These are phyloP conservation scores for Eucalyptus regnans DNA, from an alignment of 345 rosid genomes.

Conservation along the genomic window DNA sequence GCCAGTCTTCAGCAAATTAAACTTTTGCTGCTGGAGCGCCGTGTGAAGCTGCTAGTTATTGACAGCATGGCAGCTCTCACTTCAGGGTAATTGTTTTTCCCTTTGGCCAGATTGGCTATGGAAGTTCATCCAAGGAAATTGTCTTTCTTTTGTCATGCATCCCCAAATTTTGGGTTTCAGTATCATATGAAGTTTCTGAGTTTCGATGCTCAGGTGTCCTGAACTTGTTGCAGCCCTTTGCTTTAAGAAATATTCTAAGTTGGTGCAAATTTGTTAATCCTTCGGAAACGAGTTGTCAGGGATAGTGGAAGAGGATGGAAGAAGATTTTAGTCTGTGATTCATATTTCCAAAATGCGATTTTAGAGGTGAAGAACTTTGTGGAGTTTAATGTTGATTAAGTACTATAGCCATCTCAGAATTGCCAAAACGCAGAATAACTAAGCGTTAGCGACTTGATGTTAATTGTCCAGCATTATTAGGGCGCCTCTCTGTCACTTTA, in stretches of 20 bases:
- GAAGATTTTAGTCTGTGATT: not conserved
- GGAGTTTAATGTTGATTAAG: not conserved
- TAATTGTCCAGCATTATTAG: not conserved
- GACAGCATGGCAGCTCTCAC: conserved; percentile 90
- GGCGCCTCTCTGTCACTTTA: not conserved
- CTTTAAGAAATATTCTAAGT: not conserved
- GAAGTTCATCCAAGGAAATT: not conserved
- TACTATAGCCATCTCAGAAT: not conserved
- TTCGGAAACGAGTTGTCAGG: not conserved
- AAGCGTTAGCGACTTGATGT: not conserved
- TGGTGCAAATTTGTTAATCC: not conserved
- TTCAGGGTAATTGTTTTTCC: conserved; percentile 35
- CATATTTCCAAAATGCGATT: not conserved
- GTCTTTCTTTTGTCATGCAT: not conserved
- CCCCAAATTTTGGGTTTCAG: not conserved
- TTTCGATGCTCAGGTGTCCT: not conserved
- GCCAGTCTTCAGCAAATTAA: conserved; percentile 72
- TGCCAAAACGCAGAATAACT: not conserved
- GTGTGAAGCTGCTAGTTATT: conserved; percentile 70
- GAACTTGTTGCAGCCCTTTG: not conserved
- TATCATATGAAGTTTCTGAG: not conserved
- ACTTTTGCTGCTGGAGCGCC: conserved; percentile 53
- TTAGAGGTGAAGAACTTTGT: not conserved
- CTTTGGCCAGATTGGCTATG: not conserved
- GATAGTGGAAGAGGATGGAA: not conserved